These are phyloP conservation scores for Nakataea oryzae DNA, from an alignment of 2,329 filamentous ascomycete genomes.

Conservation along the genomic window DNA sequence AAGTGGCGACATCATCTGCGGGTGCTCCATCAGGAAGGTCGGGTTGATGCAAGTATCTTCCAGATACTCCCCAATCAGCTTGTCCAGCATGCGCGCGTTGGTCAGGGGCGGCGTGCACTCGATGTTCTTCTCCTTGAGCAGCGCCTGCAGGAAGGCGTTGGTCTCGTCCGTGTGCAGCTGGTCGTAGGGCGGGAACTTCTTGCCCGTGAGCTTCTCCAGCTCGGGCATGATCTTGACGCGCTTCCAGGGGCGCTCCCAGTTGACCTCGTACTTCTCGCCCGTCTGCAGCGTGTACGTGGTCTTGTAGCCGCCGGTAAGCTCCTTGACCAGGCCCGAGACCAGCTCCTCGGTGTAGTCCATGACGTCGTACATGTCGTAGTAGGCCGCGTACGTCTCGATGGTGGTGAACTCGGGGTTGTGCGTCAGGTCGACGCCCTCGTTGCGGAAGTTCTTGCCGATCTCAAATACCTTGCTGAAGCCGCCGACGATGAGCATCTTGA, in stretches of 20 bases:
- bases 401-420: constrained; percentile 99
- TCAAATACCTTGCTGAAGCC: constrained; percentile 93
- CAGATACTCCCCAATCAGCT: constrained; percentile 86
- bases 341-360: constrained; percentile 90
- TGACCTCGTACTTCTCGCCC: constrained; percentile 80
- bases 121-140: constrained; percentile 83
- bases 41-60: constrained; percentile 91
- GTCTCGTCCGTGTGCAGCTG: constrained; percentile 85
- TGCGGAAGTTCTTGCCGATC: constrained; percentile 89
- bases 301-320: constrained; percentile 73
- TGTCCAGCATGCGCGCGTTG: constrained; percentile 93
- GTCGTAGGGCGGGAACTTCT: constrained; percentile 86
- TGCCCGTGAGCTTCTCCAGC: constrained; percentile 78
- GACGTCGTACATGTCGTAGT: constrained; percentile 82
- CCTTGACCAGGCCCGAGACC: constrained; percentile 79
- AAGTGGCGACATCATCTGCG: constrained; percentile 83
- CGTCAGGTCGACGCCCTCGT: constrained; percentile 82
- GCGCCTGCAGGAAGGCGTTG: constrained; percentile 71
- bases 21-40: constrained; percentile 71
- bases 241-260: constrained; percentile 94
- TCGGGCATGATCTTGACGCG: constrained; percentile 92
- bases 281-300: constrained; percentile 80
- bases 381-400: constrained; percentile 95
- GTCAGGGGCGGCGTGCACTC: constrained; percentile 86
- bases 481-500: constrained; percentile 93